Conservation (phyloP, 1,139 yeast species). For the Yamadazyma dushanensis region DNA sequence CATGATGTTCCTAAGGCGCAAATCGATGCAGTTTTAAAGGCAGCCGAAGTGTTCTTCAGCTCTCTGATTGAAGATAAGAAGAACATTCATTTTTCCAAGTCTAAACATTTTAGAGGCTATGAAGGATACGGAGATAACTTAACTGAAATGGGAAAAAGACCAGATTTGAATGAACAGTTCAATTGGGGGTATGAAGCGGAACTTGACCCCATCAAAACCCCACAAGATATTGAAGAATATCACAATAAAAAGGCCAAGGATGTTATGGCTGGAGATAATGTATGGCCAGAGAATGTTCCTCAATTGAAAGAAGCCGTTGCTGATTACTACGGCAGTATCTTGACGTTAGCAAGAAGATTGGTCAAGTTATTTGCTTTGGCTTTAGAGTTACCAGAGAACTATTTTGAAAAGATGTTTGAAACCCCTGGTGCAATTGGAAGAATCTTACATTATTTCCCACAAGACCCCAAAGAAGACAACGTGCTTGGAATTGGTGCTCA, state of each 20-base stretch:
- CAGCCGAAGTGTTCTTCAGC: conserved; percentile 14
- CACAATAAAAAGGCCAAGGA: conserved; percentile 7
- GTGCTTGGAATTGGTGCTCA: conserved; percentile 18
- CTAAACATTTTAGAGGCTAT: conserved; percentile 17
- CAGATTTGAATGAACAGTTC: conserved; percentile 18
- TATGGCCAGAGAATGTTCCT: conserved; percentile 16
- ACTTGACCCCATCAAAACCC: conserved; percentile 15
- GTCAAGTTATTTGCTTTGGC: conserved; percentile 16
- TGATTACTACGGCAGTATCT: conserved; percentile 12
- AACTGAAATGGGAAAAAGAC: conserved; percentile 15
- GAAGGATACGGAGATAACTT: conserved; percentile 18
- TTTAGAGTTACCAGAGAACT: conserved; percentile 14
- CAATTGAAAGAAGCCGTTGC: conserved; percentile 11
- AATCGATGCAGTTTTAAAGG: conserved; percentile 9
- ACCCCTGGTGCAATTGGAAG: conserved; percentile 19
- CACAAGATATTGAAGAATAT: conserved; percentile 12
- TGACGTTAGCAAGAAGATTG: conserved; percentile 14
- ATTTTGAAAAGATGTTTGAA: conserved; percentile 14
- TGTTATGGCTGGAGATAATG: conserved; percentile 17
- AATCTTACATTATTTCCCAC: conserved; percentile 17
- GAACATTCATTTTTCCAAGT: conserved; percentile 16
- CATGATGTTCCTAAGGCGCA: conserved; percentile 13
- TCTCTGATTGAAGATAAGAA: conserved; percentile 13
- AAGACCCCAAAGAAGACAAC: conserved; percentile 12
- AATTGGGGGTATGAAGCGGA: conserved; percentile 18